Percentiles rank a stretch among this genome's conserved stretches.
Evolutionary conservation across 2,329 filamentous ascomycete genomes (phyloP).

Genomic region (Stemphylium beticola): DNA sequence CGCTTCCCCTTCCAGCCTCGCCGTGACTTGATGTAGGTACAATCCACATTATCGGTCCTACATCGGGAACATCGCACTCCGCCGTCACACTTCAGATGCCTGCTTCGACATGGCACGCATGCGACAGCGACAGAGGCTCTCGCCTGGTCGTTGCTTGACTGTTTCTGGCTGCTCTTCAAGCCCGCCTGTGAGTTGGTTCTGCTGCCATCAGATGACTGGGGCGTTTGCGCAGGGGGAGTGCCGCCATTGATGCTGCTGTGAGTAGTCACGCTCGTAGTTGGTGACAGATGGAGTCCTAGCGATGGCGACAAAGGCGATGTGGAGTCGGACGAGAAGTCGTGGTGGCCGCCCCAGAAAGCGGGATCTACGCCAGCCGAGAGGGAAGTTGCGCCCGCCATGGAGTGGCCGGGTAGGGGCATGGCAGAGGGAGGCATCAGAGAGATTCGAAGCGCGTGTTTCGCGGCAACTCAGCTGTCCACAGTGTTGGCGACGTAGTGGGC

Average conservation of each 20-base stretch:
- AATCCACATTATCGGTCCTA: conserved; percentile 52
- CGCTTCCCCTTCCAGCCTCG: conserved; percentile 57
- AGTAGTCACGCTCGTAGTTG: conserved; percentile 36
- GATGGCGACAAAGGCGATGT: conserved; percentile 27
- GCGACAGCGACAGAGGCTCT: conserved; percentile 52
- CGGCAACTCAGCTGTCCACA: conserved; percentile 6
- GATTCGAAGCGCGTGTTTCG: conserved; percentile 6
- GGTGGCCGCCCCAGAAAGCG: conserved; percentile 40
- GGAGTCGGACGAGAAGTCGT: conserved; percentile 35
- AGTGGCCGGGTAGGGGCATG: conserved; percentile 38
- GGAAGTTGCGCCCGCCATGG: conserved; percentile 30
- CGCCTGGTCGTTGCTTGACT: conserved; percentile 23
- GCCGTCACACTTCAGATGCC: conserved; percentile 62
- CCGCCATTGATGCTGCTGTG: conserved; percentile 37
- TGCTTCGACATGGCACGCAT: conserved; percentile 59
- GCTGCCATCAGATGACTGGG: conserved; percentile 32
- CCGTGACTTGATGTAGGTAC: conserved; percentile 60
- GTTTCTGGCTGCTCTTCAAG: conserved; percentile 29
- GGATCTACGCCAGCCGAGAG: conserved; percentile 42
- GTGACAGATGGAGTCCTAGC: conserved; percentile 40
- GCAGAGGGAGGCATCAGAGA: conserved; percentile 24
- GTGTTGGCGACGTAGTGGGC: conserved; percentile 18
- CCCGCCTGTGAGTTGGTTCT: conserved; percentile 24
- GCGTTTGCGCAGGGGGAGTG: conserved; percentile 43
- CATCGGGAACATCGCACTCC: conserved; percentile 59